These are phyloP conservation scores for Circinella umbellata DNA, from an alignment of 371 early-diverging fungal genomes.

Conservation along the genomic window DNA sequence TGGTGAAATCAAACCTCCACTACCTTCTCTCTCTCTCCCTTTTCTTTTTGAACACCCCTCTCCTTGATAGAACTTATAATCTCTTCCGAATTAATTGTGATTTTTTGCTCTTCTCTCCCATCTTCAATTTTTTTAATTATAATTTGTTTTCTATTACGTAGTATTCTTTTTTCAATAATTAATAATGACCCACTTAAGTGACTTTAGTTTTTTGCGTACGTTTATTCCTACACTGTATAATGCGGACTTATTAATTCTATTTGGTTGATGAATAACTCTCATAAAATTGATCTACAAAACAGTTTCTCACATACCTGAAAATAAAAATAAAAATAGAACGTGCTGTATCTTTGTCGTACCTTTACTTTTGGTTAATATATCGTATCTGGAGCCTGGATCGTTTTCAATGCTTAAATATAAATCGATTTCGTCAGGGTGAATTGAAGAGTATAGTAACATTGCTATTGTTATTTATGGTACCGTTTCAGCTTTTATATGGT, in stretches of 20 bases:
- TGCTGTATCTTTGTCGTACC: constrained; percentile 41
- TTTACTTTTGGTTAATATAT: constrained; percentile 44
- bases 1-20: background rate
- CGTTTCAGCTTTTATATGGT: constrained; percentile 57
- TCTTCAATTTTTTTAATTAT: no score
- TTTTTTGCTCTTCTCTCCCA: background rate
- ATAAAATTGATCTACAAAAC: no score
- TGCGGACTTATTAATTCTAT: no score
- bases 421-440: constrained; percentile 48
- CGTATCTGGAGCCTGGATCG: constrained; percentile 43
- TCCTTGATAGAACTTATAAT: background rate
- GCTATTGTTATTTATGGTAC: constrained; percentile 50
- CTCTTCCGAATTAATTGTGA: no score
- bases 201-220: constrained; percentile 44
- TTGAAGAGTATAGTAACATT: constrained; percentile 53
- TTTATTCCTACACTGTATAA: background rate
- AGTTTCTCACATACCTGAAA: no score
- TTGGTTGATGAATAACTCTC: no score
- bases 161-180: background rate
- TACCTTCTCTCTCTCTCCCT: background rate
- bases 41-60: background rate
- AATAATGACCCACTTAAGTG: constrained; percentile 22
- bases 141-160: background rate
- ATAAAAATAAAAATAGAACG: constrained; percentile 31
- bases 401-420: constrained; percentile 40